Percentiles rank a stretch among this genome's conserved stretches.
Evolutionary conservation across 306 rosid genomes (phyloP).

Genomic region (Rosa persica): DNA sequence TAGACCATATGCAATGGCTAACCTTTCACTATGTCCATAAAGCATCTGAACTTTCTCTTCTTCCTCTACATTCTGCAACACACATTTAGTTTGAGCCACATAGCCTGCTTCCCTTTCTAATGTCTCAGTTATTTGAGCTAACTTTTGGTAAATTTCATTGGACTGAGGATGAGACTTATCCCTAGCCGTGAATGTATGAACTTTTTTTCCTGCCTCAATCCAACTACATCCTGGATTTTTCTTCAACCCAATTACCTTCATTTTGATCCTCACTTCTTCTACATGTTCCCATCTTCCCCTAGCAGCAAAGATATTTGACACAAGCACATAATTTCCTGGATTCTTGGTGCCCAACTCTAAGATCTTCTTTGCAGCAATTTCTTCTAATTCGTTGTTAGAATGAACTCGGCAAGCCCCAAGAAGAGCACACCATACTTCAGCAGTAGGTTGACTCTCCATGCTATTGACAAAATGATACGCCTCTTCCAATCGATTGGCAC

Average conservation of each 20-base stretch:
- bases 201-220: constrained; percentile 60
- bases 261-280: constrained; percentile 58
- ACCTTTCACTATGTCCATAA: constrained; percentile 71
- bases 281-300: constrained; percentile 68
- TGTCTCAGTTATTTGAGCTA: constrained; percentile 45
- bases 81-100: constrained; percentile 56
- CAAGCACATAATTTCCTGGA: constrained; percentile 66
- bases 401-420: constrained; percentile 72
- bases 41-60: constrained; percentile 58
- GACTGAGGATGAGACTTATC: constrained; percentile 70
- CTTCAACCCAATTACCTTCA: constrained; percentile 67
- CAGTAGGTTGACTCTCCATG: constrained; percentile 50
- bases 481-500: constrained; percentile 69
- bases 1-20: constrained; percentile 68
- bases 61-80: constrained; percentile 64
- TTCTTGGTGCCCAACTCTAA: constrained; percentile 49
- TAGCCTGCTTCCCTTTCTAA: constrained; percentile 54
- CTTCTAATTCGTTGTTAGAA: constrained; percentile 60
- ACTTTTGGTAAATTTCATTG: constrained; percentile 41
- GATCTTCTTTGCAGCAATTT: constrained; percentile 61
- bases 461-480: constrained; percentile 54
- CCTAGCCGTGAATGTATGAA: constrained; percentile 59
- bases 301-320: constrained; percentile 67
- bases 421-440: constrained; percentile 82
- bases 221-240: constrained; percentile 84